These are phyloP conservation scores for Phytophthora sp. DNA, from an alignment of 352 stramenopile genomes.

Conservation along the genomic window DNA sequence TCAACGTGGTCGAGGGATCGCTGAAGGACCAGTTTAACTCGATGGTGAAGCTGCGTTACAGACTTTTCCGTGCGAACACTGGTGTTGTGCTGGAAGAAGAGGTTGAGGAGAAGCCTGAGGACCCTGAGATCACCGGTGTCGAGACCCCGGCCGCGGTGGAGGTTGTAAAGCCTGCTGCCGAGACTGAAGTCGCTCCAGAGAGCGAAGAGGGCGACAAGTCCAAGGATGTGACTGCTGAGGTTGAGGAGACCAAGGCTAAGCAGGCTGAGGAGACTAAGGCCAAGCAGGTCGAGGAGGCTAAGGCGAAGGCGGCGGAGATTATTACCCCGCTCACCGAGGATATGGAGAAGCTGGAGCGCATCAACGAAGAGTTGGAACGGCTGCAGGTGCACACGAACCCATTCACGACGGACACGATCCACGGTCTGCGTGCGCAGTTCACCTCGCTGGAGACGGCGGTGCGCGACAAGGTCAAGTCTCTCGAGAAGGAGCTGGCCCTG, in stretches of 20 bases:
- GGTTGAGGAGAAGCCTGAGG: conserved; percentile 37
- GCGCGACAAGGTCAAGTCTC: conserved; percentile 85
- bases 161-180: conserved; percentile 14
- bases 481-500: conserved; percentile 89
- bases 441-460: conserved; percentile 80
- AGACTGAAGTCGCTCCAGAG: conserved; percentile 26
- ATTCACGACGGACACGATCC: conserved; percentile 92
- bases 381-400: conserved; percentile 90
- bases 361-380: conserved; percentile 82
- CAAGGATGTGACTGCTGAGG: conserved; percentile 10
- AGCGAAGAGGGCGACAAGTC: conserved; percentile 39
- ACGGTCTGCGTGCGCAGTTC: conserved; percentile 84
- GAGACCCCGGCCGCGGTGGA: conserved; percentile 23
- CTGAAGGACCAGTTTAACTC: conserved; percentile 81
- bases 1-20: conserved; percentile 80
- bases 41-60: conserved; percentile 74
- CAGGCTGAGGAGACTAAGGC: conserved; percentile 27
- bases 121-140: conserved; percentile 39
- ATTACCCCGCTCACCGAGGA: conserved; percentile 64
- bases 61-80: conserved; percentile 72
- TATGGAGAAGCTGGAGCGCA: conserved; percentile 86
- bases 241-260: conserved; percentile 18
- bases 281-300: conserved; percentile 29
- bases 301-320: conserved; percentile 36
- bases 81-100: conserved; percentile 46